These are phyloP conservation scores for Nasturtium officinale DNA, from an alignment of 345 rosid species.

Conservation along the genomic window DNA sequence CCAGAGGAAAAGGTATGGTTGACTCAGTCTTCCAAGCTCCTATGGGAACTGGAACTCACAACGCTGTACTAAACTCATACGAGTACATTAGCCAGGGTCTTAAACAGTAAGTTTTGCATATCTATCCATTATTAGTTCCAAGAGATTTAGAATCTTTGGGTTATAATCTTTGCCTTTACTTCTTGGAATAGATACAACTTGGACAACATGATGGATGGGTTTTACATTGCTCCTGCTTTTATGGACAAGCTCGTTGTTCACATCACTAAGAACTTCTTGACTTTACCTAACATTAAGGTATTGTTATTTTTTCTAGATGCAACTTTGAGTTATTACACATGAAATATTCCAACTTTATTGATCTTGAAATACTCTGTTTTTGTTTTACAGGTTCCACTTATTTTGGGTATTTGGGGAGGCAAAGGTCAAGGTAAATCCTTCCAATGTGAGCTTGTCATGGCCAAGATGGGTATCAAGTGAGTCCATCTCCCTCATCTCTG, in stretches of 20 bases:
- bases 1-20: conserved; percentile 91
- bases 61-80: conserved; percentile 74
- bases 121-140: neutral
- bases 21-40: conserved; percentile 97
- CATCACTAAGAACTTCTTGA: conserved; percentile 94
- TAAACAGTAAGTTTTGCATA: conserved; percentile 53
- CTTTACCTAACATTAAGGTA: conserved; percentile 91
- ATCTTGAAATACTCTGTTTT: conserved; percentile 22
- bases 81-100: conserved; percentile 88
- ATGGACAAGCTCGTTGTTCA: conserved; percentile 99
- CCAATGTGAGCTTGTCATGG: conserved; percentile 96
- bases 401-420: conserved; percentile 99
- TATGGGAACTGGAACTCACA: conserved; percentile 71
- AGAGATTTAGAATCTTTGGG: neutral
- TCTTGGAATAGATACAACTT: conserved; percentile 56
- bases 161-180: neutral
- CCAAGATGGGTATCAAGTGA: conserved; percentile 99
- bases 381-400: conserved; percentile 71
- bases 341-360: conserved; percentile 2
- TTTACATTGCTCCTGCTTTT: conserved; percentile 94
- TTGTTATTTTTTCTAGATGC: neutral
- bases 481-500: conserved; percentile 27
- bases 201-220: conserved; percentile 85
- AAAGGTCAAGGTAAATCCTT: conserved; percentile 99
- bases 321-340: conserved; percentile 11